Percentiles rank a stretch among this genome's conserved stretches.
phyloP scores from a whole-genome alignment of 306 rosid species.

The Lathyrus tuberosus region DNA sequence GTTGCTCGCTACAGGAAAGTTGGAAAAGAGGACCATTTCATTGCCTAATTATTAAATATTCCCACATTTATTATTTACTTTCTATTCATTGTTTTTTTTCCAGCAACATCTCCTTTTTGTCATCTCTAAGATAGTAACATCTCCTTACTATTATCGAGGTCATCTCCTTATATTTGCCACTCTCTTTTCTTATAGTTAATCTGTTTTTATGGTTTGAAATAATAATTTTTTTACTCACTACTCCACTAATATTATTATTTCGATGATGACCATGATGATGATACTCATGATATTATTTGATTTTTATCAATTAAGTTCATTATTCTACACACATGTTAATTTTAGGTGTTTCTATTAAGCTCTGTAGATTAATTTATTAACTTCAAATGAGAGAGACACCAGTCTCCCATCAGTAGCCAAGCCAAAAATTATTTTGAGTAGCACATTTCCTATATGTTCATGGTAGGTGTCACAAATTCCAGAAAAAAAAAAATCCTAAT shows the following conservation, averaged over 20 bases:
- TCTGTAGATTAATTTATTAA: not conserved
- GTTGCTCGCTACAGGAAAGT: too few species aligned
- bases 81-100: not conserved
- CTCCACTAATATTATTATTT: too few species aligned
- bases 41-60: too few species aligned
- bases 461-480: constrained; percentile 17
- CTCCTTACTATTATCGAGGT: not conserved
- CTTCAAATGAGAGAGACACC: constrained; percentile 15
- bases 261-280: too few species aligned
- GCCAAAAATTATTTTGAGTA: constrained; percentile 19
- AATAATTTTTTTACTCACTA: too few species aligned
- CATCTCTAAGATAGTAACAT: not conserved
- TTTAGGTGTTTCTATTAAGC: too few species aligned
- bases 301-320: too few species aligned
- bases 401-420: not conserved
- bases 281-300: too few species aligned
- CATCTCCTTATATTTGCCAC: not conserved
- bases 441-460: constrained; percentile 17
- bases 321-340: too few species aligned
- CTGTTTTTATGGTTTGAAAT: not conserved
- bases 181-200: not conserved
- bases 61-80: too few species aligned
- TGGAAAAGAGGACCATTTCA: too few species aligned
- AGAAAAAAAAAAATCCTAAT: constrained; percentile 15
- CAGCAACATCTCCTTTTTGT: not conserved